Percentiles rank a stretch among this genome's conserved stretches.
These are phyloP conservation scores for Phylloporus sp. DNA, from an alignment of 768 basidiomycete species.

Conservation along the genomic window DNA sequence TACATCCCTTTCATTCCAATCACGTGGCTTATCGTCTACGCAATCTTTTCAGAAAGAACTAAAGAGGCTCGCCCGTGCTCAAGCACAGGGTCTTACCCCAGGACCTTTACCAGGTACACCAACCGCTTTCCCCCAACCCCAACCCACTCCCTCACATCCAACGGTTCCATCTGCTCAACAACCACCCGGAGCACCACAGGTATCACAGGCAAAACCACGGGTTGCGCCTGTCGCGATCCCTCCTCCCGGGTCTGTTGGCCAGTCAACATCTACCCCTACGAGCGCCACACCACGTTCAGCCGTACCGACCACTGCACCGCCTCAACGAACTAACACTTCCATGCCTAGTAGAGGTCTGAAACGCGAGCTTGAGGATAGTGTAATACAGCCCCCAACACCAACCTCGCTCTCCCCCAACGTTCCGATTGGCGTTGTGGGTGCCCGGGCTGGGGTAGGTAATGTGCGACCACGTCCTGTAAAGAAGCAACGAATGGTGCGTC, in stretches of 20 bases:
- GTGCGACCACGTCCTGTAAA: constrained; percentile 66
- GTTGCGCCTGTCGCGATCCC: constrained; percentile 33
- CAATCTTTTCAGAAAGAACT: constrained; percentile 55
- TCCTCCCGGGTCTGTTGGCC: constrained; percentile 21
- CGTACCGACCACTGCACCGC: constrained; percentile 21
- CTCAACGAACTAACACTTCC: constrained; percentile 17
- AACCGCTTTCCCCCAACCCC: constrained; percentile 32
- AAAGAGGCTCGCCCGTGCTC: constrained; percentile 60
- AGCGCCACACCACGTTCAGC: constrained; percentile 29
- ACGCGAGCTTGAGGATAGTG: constrained; percentile 28
- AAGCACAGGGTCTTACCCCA: constrained; percentile 30
- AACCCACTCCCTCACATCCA: constrained; percentile 23
- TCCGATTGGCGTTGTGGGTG: constrained; percentile 36
- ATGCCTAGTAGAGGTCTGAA: constrained; percentile 29
- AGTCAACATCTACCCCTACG: constrained; percentile 31
- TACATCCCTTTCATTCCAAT: constrained; percentile 1
- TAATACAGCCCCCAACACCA: constrained; percentile 21
- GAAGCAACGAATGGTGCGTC: constrained; percentile 67
- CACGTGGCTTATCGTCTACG: constrained; percentile 10
- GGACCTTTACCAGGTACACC: constrained; percentile 22
- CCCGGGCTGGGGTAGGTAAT: constrained; percentile 54
- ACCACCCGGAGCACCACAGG: constrained; percentile 16
- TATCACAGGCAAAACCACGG: constrained; percentile 22
- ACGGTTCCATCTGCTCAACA: constrained; percentile 22
- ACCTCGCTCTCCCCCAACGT: constrained; percentile 20